phyloP scores from a whole-genome alignment of 2,329 filamentous ascomycete species.

The Pyrenophora tritici-repentis region DNA sequence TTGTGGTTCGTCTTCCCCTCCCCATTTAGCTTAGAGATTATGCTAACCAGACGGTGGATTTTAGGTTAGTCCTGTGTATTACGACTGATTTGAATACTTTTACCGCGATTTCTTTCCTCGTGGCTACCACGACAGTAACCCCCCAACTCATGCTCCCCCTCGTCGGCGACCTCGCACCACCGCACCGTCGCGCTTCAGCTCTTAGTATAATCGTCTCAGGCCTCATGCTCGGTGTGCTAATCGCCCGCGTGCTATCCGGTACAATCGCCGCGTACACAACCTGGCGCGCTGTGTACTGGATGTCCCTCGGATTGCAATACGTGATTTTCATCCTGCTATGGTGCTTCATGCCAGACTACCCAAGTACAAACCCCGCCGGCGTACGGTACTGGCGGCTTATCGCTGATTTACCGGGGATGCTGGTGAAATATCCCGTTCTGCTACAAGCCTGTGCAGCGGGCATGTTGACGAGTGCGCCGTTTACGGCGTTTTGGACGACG shows the following conservation, averaged over 20 bases:
- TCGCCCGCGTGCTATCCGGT: conserved; percentile 76
- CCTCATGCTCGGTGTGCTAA: conserved; percentile 73
- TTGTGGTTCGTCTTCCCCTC: conserved; percentile 55
- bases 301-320: conserved; percentile 73
- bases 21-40: no score
- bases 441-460: conserved; percentile 71
- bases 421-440: conserved; percentile 69
- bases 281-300: conserved; percentile 82
- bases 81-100: conserved; percentile 69
- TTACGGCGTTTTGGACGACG: conserved; percentile 74
- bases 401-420: conserved; percentile 66
- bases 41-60: no score
- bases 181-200: conserved; percentile 68
- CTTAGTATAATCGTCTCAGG: conserved; percentile 77
- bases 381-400: conserved; percentile 70
- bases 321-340: conserved; percentile 68
- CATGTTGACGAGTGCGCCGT: conserved; percentile 65
- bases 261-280: conserved; percentile 73
- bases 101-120: conserved; percentile 71
- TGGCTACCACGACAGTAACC: conserved; percentile 78
- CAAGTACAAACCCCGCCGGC: conserved; percentile 68
- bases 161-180: conserved; percentile 76
- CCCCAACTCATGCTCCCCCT: conserved; percentile 77
- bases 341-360: conserved; percentile 80
- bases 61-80: conserved; percentile 70